These are phyloP conservation scores for Dimargaris cristalligena DNA, from an alignment of 192 early-diverging fungal genomes.

Conservation along the genomic window DNA sequence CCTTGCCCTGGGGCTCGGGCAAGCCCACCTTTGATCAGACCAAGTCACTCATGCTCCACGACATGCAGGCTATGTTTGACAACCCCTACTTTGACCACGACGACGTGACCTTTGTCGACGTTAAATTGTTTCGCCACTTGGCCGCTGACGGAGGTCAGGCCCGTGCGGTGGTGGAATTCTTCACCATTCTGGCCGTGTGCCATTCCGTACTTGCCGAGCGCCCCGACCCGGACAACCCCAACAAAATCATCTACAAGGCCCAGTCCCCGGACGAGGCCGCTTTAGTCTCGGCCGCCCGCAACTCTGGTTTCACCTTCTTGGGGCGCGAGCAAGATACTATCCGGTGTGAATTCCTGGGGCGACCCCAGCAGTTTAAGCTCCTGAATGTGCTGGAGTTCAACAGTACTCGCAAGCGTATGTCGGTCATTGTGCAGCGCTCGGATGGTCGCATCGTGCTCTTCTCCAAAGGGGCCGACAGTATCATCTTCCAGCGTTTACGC, in stretches of 20 bases:
- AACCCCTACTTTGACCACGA: constrained; percentile 43
- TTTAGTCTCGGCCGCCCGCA: constrained; percentile 68
- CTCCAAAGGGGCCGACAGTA: constrained; percentile 89
- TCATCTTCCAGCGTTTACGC: constrained; percentile 72
- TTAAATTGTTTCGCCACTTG: constrained; percentile 45
- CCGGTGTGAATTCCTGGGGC: constrained; percentile 54
- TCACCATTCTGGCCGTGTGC: constrained; percentile 69
- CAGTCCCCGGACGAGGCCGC: constrained; percentile 93
- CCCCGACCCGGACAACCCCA: constrained; percentile 28
- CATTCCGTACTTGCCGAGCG: constrained; percentile 67
- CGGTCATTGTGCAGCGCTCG: constrained; percentile 62
- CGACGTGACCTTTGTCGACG: constrained; percentile 52
- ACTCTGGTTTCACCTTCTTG: constrained; percentile 67
- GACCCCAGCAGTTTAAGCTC: constrained; percentile 41
- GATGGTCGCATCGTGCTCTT: constrained; percentile 61
- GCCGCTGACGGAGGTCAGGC: constrained; percentile 31
- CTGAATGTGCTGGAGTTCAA: constrained; percentile 78
- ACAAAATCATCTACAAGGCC: constrained; percentile 66
- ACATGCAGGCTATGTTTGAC: constrained; percentile 33
- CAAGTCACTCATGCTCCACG: constrained; percentile 35
- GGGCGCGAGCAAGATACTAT: constrained; percentile 53
- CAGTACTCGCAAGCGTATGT: constrained; percentile 93
- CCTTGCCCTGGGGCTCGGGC: no score
- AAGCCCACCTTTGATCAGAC: constrained; percentile 13
- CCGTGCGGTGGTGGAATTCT: constrained; percentile 58